Evolutionary conservation across 345 rosid species (phyloP), one percentile per base, ranked within the genome.

Genomic region (Heritiera fomes): DNA sequence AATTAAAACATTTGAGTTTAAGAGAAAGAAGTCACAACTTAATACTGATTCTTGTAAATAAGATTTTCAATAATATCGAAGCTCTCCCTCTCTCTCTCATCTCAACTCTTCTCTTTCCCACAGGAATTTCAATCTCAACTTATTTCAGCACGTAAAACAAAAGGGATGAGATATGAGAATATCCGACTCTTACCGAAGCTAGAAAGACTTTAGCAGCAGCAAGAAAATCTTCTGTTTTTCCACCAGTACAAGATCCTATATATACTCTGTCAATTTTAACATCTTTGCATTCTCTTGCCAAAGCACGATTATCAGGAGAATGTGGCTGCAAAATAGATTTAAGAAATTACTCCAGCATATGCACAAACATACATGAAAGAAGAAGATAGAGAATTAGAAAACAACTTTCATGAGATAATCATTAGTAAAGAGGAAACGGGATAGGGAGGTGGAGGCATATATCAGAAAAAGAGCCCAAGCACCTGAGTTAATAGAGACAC

Each of bases 161-260:
- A 43, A 76, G 11, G 61, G 56, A 73, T 14, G 73, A 77, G 40
- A 32, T 34, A 71, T 17, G 47, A 0, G 28, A 74, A 53, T 32
- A 62, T 46, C 71, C 28, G 70, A 76, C 45, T 78, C 97, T 84
- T 86, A 96, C 97, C 10, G 98, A 87, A 83, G 91, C 95, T 41
- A 87, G 84, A 79, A 96, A 87, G 55, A 96, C 91, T 91, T 89
- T 92, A 56, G 99, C 98, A 46, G 91, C 99, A 77, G 98, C 98
- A 82, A 96, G 84, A 77, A 96, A 96, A 83, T 92, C 98, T 80
- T 92, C 97, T 0, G 97, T 92, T 85, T 94, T 96, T 32, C 99
- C 99, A 70, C 99, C 98, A 23, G 98, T 96, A 85, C 99, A 96
- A 75, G 98, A 96, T 80, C 99, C 99, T n/a, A 96, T 94, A 79